Percentiles rank a stretch among this genome's conserved stretches.
These are phyloP conservation scores for Plectranthus barbatus DNA, from an alignment of 257 asterid species.

Conservation along the genomic window DNA sequence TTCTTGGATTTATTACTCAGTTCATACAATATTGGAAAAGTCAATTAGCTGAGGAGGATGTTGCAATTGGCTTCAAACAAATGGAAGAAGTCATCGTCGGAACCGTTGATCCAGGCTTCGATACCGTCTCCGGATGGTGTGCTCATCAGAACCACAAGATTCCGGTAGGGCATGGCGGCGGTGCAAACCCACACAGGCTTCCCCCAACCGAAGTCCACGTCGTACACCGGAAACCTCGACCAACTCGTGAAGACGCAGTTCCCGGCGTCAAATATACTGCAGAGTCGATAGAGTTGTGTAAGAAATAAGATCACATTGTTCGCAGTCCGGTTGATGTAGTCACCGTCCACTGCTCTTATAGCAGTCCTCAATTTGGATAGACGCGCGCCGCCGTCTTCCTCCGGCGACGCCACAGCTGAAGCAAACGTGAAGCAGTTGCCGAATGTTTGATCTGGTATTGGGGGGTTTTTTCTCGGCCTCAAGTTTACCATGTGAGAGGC, in stretches of 20 bases:
- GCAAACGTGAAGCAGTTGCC: neutral
- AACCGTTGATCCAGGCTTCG: too few relatives aligned
- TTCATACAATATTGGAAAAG: too few relatives aligned
- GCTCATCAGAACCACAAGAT: too few relatives aligned
- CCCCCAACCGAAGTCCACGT: conserved; percentile 42
- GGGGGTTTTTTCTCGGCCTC: neutral
- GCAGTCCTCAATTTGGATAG: neutral
- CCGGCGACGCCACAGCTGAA: neutral
- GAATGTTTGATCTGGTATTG: neutral
- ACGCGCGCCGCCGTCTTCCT: neutral
- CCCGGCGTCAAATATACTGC: neutral
- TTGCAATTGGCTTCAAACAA: too few relatives aligned
- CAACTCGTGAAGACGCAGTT: conserved; percentile 20
- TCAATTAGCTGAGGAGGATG: too few relatives aligned
- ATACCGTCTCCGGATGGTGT: too few relatives aligned
- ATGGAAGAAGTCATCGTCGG: too few relatives aligned
- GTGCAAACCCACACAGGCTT: conserved; percentile 35
- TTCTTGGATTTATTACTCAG: too few relatives aligned
- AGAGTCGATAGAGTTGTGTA: neutral
- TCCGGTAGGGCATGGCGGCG: conserved; percentile 7
- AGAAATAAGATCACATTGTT: too few relatives aligned
- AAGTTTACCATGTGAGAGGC: neutral
- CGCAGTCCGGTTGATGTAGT: too few relatives aligned
- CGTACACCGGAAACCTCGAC: too few relatives aligned
- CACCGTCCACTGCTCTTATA: neutral